phyloP scores from a whole-genome alignment of 805 yeast genomes.

The Hanseniaspora singularis region DNA sequence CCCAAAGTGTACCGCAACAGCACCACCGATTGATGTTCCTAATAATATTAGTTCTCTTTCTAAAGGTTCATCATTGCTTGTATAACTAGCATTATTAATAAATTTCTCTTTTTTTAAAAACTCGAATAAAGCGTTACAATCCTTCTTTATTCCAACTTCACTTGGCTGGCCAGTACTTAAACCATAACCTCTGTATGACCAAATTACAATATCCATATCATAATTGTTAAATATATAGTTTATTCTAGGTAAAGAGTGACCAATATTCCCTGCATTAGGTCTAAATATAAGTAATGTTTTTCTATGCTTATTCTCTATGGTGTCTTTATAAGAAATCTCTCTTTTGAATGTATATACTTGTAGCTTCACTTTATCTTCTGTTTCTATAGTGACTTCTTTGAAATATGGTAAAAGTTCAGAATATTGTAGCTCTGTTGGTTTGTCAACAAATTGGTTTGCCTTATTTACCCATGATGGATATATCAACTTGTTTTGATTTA shows the following conservation, averaged over 20 bases:
- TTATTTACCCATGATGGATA: constrained; percentile 75
- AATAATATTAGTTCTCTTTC: constrained; percentile 44
- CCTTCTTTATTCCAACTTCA: constrained; percentile 70
- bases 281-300: constrained; percentile 60
- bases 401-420: constrained; percentile 45
- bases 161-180: constrained; percentile 60
- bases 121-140: constrained; percentile 60
- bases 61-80: constrained; percentile 10
- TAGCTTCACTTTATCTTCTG: constrained; percentile 58
- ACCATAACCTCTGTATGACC: constrained; percentile 89
- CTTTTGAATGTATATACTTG: constrained; percentile 43
- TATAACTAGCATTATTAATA: constrained; percentile 25
- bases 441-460: constrained; percentile 58
- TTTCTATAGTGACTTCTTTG: constrained; percentile 46
- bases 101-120: constrained; percentile 45
- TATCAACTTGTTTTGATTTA: constrained; percentile 53
- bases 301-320: neutral
- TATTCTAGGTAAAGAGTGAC: constrained; percentile 76
- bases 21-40: constrained; percentile 92
- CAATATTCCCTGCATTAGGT: constrained; percentile 95
- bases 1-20: constrained; percentile 77
- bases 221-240: constrained; percentile 49
- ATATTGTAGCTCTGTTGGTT: constrained; percentile 46
- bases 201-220: constrained; percentile 66
- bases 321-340: no score